phyloP scores from a whole-genome alignment of 179 eudicot species.

The Dionaea muscipula region DNA sequence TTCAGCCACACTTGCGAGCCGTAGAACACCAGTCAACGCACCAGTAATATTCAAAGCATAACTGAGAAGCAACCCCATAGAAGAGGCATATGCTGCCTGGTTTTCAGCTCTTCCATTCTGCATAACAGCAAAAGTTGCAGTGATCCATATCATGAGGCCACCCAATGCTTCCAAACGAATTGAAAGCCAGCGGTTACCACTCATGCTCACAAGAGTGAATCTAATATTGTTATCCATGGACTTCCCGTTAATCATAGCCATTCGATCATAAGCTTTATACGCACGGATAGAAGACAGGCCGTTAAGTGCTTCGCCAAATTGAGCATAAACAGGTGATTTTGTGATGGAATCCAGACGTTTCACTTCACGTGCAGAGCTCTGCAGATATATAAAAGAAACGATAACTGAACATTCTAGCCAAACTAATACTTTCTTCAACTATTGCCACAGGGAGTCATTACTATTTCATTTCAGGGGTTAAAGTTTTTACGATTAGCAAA shows the following conservation, averaged over 20 bases:
- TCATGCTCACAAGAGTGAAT: conserved; percentile 39
- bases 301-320: conserved; percentile 59
- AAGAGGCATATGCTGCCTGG: conserved; percentile 43
- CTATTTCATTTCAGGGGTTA: no score
- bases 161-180: conserved; percentile 52
- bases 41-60: conserved; percentile 56
- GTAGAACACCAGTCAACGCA: conserved; percentile 33
- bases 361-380: conserved; percentile 58
- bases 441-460: no score
- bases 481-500: no score
- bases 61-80: conserved; percentile 61
- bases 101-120: conserved; percentile 31
- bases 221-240: conserved; percentile 60
- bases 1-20: conserved; percentile 60
- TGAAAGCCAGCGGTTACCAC: conserved; percentile 58
- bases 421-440: no score
- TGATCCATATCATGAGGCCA: conserved; percentile 63
- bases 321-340: conserved; percentile 64
- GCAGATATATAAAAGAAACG: no score
- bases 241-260: conserved; percentile 44
- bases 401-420: no score
- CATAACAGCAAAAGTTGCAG: conserved; percentile 65
- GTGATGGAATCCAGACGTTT: conserved; percentile 61
- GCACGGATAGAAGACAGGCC: conserved; percentile 63
- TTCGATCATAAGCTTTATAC: conserved; percentile 52